Conservation (phyloP, 257 asterid species). For the Primulina tabacum region DNA sequence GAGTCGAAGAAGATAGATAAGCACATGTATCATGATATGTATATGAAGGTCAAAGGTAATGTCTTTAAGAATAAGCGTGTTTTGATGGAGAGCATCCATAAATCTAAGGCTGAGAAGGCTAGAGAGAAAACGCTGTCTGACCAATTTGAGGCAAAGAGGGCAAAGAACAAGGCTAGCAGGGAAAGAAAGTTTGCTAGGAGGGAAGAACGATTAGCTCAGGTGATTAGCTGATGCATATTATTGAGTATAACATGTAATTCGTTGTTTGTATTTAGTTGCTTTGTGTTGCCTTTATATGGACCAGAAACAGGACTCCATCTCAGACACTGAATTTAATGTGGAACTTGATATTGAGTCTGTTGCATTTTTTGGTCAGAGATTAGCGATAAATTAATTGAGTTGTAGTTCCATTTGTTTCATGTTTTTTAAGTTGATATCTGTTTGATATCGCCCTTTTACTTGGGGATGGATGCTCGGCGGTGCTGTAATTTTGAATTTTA, state of each 20-base stretch:
- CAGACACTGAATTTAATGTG: not conserved
- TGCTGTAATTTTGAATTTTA: not conserved
- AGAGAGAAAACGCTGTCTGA: conserved; percentile 24
- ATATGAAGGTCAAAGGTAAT: conserved; percentile 22
- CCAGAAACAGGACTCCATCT: not conserved
- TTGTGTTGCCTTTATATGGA: not conserved
- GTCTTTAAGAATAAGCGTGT: conserved; percentile 31
- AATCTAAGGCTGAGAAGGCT: conserved; percentile 24
- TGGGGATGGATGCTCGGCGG: not conserved
- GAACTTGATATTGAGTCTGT: not conserved
- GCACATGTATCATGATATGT: conserved; percentile 38
- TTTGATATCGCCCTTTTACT: not conserved
- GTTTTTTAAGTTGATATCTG: not conserved
- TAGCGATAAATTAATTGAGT: not conserved
- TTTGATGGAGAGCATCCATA: conserved; percentile 27
- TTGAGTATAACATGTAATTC: not conserved
- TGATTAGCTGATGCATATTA: not conserved
- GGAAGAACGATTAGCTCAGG: conserved; percentile 38
- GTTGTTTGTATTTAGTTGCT: not conserved
- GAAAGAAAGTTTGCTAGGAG: conserved; percentile 32
- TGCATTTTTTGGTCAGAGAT: not conserved
- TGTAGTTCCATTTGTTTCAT: not conserved
- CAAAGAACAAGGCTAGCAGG: conserved; percentile 40
- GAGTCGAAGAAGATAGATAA: conserved; percentile 31
- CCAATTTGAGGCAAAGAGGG: conserved; percentile 24